Base-by-base conservation (phyloP, 495 filamentous ascomycete genomes). In the Usnea hakonensis region DNA sequence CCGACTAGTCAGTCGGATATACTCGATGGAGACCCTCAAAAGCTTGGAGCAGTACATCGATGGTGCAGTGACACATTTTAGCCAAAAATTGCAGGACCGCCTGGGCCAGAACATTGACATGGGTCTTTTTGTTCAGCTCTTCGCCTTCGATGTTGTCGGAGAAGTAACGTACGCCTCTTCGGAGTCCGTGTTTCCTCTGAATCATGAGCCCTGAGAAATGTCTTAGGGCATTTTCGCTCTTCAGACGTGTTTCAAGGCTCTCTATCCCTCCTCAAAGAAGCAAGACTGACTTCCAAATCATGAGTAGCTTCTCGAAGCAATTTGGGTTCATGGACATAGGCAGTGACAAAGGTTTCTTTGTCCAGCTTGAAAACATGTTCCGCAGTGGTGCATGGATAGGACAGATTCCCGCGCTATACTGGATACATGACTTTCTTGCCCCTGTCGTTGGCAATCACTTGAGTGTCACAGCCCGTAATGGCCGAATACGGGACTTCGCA, bases 281-380 rank as follows among this genome's bases (percentile, higher is more conserved):
- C n/a, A n/a, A n/a, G n/a, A n/a, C n/a, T n/a, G n/a, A n/a, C n/a
- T 8, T 21, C 40, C n/a, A 9, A 21, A 14, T 40, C 23, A 17
- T 48, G 23, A 41, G 40, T 14, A 81, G 79, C 7, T 85, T 83
- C 67, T 79, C 77, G n/a, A 69, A 79, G 21, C 74, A 72, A 11
- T 84, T 85, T 63, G 82, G 82, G 5, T 85, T 85, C 68, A 64
- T 86, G 17, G 74, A 72, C n/a, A 71, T 76, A 17, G 79, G 78
- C 2, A 66, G 72, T 30, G 81, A 84, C 58, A 74, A 81, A 55
- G 81, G 72, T 30, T 64, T 68, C 13, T 72, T 73, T 48, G 61
- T n/a, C 16, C 52, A 63, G 23, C 71, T 73, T 56, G 64, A 71
- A 10, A 30, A 28, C 36, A 65, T 64, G 11, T 41, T 72, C 21